Conservation (phyloP, 176 grass and related monocot genomes). For the Oryza meyeriana region DNA sequence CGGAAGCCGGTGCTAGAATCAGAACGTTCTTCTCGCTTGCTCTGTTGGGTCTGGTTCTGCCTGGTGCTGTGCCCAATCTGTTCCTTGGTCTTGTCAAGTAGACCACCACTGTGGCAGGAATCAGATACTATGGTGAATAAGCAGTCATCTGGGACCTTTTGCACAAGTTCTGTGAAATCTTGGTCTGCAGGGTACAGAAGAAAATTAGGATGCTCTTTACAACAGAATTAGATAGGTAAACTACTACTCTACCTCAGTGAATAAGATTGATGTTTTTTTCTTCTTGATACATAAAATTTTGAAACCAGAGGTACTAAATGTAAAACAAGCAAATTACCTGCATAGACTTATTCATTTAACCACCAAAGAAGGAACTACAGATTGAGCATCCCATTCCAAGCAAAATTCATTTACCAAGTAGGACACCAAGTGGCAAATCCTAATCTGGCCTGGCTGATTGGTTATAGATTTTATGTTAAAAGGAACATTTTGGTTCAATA, state of each 20-base stretch:
- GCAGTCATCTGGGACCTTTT: slow-evolving; percentile 61
- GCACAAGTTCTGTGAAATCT: slow-evolving; percentile 79
- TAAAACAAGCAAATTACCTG: neutral
- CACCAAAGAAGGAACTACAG: neutral
- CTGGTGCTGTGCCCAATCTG: slow-evolving; percentile 79
- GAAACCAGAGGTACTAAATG: neutral
- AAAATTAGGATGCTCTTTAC: neutral
- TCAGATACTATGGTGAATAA: slow-evolving; percentile 74
- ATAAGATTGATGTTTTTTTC: neutral
- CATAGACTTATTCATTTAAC: neutral
- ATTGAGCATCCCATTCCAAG: neutral
- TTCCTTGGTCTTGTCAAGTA: slow-evolving; percentile 80
- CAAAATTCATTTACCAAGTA: neutral
- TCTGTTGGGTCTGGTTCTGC: slow-evolving; percentile 25
- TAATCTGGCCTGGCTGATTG: neutral
- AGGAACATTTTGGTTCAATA: neutral
- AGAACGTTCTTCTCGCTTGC: slow-evolving; percentile 13
- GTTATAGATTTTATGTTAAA: neutral
- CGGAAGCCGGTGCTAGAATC: slow-evolving; percentile 26
- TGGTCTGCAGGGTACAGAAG: slow-evolving; percentile 43
- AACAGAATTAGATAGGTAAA: neutral
- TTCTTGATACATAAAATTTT: neutral
- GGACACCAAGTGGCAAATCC: neutral
- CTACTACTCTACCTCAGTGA: neutral
- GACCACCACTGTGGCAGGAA: slow-evolving; percentile 91